Evolutionary conservation across 306 rosid species (phyloP).

Genomic region (Medicago lupulina): DNA sequence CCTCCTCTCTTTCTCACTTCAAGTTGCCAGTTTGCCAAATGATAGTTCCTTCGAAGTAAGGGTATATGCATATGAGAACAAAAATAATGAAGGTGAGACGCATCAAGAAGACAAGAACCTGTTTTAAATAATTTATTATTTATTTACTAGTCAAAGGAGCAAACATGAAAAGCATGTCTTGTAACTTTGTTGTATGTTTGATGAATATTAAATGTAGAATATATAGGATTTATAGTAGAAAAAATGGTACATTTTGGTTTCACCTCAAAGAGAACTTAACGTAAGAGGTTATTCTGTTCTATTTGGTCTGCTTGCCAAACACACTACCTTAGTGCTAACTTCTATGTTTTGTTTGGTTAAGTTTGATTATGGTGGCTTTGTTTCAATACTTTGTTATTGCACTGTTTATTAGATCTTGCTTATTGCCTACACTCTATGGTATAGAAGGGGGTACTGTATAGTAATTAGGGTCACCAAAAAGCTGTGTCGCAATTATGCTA

Average conservation of each 20-base stretch:
- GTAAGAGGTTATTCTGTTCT: background rate
- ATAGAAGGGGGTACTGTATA: conserved; percentile 19
- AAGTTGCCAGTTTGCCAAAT: conserved; percentile 26
- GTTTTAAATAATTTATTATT: conserved; percentile 16
- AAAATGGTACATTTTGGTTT: conserved; percentile 6
- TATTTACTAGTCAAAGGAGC: background rate
- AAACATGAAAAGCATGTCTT: background rate
- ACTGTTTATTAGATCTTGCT: conserved; percentile 22
- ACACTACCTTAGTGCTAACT: background rate
- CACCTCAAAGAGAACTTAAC: background rate
- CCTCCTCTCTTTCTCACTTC: background rate
- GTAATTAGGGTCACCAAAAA: conserved; percentile 1
- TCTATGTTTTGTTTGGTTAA: conserved; percentile 25
- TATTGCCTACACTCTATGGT: conserved; percentile 8
- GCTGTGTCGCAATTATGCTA: conserved; percentile 27
- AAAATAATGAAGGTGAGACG: conserved; percentile 18
- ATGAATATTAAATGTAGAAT: background rate
- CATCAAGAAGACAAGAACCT: background rate
- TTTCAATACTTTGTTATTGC: background rate
- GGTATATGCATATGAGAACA: conserved; percentile 24
- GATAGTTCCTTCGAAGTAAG: conserved; percentile 27
- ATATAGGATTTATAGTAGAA: background rate
- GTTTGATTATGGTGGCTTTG: conserved; percentile 2
- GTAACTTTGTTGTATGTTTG: background rate
- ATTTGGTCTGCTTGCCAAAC: background rate